Conservation (phyloP, 2,329 filamentous ascomycete genomes). For the Cordyceps tenuipes region DNA sequence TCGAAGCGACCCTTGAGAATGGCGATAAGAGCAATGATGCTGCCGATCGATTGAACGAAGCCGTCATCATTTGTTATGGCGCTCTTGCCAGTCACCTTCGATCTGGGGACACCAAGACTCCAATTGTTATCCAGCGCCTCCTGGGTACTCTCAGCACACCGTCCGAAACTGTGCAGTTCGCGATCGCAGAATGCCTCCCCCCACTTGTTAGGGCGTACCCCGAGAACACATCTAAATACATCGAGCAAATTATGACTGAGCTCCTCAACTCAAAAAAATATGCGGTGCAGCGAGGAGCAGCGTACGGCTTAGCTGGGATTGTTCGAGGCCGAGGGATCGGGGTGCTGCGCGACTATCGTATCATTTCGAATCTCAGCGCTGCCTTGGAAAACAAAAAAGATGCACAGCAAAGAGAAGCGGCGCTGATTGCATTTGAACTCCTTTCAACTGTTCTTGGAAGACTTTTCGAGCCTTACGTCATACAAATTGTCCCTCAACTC, state of each 20-base stretch:
- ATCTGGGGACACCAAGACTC: conserved; percentile 76
- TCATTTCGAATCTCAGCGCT: conserved; percentile 70
- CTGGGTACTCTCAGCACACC: conserved; percentile 85
- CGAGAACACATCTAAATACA: conserved; percentile 70
- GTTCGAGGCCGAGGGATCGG: conserved; percentile 80
- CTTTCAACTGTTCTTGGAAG: conserved; percentile 78
- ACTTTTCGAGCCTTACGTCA: conserved; percentile 92
- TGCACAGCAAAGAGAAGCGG: conserved; percentile 76
- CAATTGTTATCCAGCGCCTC: conserved; percentile 78
- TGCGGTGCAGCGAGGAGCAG: conserved; percentile 83
- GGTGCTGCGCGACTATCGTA: conserved; percentile 73
- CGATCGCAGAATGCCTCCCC: conserved; percentile 87
- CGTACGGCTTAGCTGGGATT: conserved; percentile 88
- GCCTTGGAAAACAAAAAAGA: conserved; percentile 96
- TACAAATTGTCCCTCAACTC: conserved; percentile 87
- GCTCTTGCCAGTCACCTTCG: conserved; percentile 83
- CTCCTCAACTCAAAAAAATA: conserved; percentile 86
- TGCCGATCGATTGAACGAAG: conserved; percentile 88
- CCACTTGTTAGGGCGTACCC: conserved; percentile 77
- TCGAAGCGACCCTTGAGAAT: conserved; percentile 79
- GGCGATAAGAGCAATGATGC: conserved; percentile 74
- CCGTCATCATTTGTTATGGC: conserved; percentile 95
- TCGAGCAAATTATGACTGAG: conserved; percentile 70
- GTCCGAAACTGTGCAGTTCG: conserved; percentile 94
- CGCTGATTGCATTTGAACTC: conserved; percentile 83